These are phyloP conservation scores for Saururus chinensis DNA, from an alignment of 164 flowering plant genomes.

Conservation along the genomic window DNA sequence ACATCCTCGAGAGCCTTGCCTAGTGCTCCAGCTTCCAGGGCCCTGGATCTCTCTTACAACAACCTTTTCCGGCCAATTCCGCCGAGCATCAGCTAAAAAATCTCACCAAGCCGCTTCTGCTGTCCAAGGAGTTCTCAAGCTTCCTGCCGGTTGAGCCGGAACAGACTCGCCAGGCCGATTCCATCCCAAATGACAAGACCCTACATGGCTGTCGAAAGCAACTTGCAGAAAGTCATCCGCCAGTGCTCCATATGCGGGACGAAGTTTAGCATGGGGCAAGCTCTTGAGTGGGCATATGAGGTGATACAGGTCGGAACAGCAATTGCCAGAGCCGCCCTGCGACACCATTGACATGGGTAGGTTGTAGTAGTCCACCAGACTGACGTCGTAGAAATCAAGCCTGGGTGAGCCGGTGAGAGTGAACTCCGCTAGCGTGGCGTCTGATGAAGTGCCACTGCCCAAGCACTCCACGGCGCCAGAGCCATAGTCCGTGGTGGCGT, in stretches of 20 bases:
- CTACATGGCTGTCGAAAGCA: no score
- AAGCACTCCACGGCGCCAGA: slow-evolving; percentile 65
- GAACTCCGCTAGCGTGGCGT: slow-evolving; percentile 88
- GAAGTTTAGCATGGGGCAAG: no score
- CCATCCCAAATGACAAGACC: slow-evolving; percentile 83
- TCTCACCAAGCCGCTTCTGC: slow-evolving; percentile 69
- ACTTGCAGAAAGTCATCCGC: no score
- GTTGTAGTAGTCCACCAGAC: slow-evolving; percentile 82
- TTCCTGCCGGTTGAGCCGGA: slow-evolving; percentile 60
- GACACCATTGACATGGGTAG: slow-evolving; percentile 59
- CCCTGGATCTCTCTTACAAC: slow-evolving; percentile 83
- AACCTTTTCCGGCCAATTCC: slow-evolving; percentile 61
- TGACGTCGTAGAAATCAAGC: slow-evolving; percentile 75
- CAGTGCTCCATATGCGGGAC: no score
- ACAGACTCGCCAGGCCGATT: slow-evolving; percentile 60
- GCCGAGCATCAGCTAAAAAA: slow-evolving; percentile 41
- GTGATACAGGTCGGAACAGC: no score
- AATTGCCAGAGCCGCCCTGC: slow-evolving; percentile 54
- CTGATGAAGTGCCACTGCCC: slow-evolving; percentile 58
- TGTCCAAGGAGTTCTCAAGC: slow-evolving; percentile 79
- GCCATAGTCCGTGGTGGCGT: no score
- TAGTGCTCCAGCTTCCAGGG: slow-evolving; percentile 66
- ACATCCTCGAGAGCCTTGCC: slow-evolving; percentile 55
- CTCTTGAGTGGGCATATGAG: no score
- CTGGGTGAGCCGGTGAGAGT: slow-evolving; percentile 60